phyloP scores from a whole-genome alignment of 164 flowering plant genomes.

The Magnolia sinica region DNA sequence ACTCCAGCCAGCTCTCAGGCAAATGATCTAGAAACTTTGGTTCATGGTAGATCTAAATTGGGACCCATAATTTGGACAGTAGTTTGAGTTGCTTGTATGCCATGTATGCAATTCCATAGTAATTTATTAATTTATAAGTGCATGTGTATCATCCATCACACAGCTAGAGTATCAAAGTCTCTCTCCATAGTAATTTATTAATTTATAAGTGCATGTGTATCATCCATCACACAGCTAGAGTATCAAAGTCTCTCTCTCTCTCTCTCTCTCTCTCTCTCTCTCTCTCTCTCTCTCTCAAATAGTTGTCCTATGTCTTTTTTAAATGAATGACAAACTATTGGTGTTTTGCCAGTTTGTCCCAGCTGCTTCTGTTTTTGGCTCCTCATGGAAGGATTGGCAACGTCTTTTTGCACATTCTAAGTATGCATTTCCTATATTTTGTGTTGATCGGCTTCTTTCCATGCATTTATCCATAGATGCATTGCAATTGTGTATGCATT shows the following conservation, averaged over 20 bases:
- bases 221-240: too few relatives aligned
- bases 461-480: not conserved
- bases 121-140: too few relatives aligned
- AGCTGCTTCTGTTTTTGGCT: conserved; percentile 75
- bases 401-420: conserved; percentile 63
- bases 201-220: too few relatives aligned
- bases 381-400: conserved; percentile 81
- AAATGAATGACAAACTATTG: not conserved
- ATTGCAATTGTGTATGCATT: not conserved
- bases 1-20: too few relatives aligned
- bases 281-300: not conserved
- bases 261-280: not conserved
- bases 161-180: not conserved
- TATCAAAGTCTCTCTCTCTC: not conserved
- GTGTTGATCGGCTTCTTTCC: too few relatives aligned
- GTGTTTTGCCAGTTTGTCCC: conserved; percentile 63
- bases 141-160: too few relatives aligned
- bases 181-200: not conserved
- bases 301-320: not conserved
- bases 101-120: too few relatives aligned
- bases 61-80: too few relatives aligned
- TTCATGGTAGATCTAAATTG: too few relatives aligned
- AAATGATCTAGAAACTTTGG: too few relatives aligned
- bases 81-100: too few relatives aligned
- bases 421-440: conserved; percentile 34